Evolutionary conservation across 1,284 basidiomycete genomes (phyloP).

Genomic region (Rugosomyces carneus): DNA sequence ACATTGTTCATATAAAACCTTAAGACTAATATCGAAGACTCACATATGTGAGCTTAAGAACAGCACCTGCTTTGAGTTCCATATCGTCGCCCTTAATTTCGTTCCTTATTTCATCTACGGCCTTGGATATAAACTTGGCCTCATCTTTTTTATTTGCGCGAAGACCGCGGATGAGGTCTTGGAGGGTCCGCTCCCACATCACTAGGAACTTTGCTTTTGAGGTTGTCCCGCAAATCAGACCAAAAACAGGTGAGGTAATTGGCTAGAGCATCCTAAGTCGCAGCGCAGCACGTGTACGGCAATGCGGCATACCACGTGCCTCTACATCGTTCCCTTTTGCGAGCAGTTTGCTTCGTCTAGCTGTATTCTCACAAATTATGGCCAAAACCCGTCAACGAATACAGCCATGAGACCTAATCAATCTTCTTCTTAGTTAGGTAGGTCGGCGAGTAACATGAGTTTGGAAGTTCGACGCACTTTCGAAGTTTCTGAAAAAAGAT

Average conservation of each 20-base stretch:
- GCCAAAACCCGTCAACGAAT: too few relatives aligned
- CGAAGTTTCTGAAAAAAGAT: too few relatives aligned
- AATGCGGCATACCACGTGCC: too few relatives aligned
- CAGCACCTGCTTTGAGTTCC: conserved; percentile 92
- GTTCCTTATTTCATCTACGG: conserved; percentile 81
- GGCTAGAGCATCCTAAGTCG: too few relatives aligned
- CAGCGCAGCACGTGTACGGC: too few relatives aligned
- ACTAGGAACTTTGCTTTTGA: not conserved
- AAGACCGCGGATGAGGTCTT: conserved; percentile 88
- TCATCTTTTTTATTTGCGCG: conserved; percentile 84
- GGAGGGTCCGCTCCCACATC: conserved; percentile 93
- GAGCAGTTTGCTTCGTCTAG: too few relatives aligned
- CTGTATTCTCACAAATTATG: too few relatives aligned
- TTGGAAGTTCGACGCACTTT: too few relatives aligned
- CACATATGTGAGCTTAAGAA: conserved; percentile 96
- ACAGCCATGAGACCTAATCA: too few relatives aligned
- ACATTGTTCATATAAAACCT: conserved; percentile 12
- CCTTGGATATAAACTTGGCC: conserved; percentile 73
- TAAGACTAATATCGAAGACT: conserved; percentile 28
- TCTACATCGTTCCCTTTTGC: too few relatives aligned
- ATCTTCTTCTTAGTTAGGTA: too few relatives aligned
- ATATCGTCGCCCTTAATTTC: conserved; percentile 95
- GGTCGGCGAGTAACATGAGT: too few relatives aligned
- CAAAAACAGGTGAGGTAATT: not conserved
- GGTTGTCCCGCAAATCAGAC: not conserved